These are phyloP conservation scores for Komagataella ulmi DNA, from an alignment of 805 yeast genomes.

Conservation along the genomic window DNA sequence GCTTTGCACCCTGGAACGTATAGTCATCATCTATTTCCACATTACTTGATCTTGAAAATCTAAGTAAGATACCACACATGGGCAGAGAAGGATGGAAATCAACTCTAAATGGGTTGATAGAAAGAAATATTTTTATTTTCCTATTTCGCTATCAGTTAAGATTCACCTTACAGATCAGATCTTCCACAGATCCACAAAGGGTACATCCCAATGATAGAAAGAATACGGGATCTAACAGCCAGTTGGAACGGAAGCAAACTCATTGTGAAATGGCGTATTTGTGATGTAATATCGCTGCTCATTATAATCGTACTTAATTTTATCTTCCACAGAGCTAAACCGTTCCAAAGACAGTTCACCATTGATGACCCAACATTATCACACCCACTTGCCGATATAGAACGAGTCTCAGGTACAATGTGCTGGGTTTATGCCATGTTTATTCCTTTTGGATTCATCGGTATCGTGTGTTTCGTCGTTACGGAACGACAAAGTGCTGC, in stretches of 20 bases:
- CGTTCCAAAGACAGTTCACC: slow-evolving; percentile 69
- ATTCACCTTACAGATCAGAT: not conserved
- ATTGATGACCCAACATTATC: slow-evolving; percentile 65
- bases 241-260: not conserved
- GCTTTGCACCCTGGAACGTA: not conserved
- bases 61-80: not conserved
- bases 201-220: not conserved
- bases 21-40: not conserved
- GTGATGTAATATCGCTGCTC: slow-evolving; percentile 7
- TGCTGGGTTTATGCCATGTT: slow-evolving; percentile 41
- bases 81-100: not conserved
- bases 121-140: not conserved
- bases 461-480: slow-evolving; percentile 18
- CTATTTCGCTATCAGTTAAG: not conserved
- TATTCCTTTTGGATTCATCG: slow-evolving; percentile 27
- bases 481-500: slow-evolving; percentile 32
- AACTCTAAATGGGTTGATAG: not conserved
- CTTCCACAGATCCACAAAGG: not conserved
- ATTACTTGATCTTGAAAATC: not conserved
- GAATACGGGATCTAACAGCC: not conserved
- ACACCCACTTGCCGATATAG: slow-evolving; percentile 69
- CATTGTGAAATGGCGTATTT: slow-evolving; percentile 9
- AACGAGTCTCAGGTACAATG: slow-evolving; percentile 46
- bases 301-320: slow-evolving; percentile 10
- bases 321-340: slow-evolving; percentile 23